A percentile compares a stretch with the other conserved stretches of the same genome.
Evolutionary conservation across 805 yeast species (phyloP).

Genomic region (Nakazawaea ernobii): DNA sequence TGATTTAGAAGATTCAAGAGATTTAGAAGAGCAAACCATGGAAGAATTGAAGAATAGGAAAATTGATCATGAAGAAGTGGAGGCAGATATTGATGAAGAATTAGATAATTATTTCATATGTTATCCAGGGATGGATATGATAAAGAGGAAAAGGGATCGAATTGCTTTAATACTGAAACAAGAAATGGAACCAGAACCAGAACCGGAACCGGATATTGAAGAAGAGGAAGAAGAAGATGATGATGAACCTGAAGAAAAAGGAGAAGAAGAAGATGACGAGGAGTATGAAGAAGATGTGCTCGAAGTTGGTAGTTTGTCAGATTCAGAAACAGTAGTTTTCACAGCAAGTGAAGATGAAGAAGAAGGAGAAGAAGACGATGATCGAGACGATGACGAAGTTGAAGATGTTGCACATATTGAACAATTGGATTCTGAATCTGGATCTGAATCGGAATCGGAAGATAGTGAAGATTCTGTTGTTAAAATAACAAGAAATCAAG

Average conservation of each 20-base stretch:
- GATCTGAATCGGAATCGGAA: neutral
- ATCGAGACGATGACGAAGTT: conserved; percentile 11
- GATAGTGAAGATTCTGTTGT: neutral
- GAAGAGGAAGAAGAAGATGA: conserved; percentile 15
- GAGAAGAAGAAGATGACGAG: conserved; percentile 3
- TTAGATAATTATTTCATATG: conserved; percentile 1
- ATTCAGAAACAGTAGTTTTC: neutral
- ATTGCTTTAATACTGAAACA: neutral
- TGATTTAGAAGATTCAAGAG: conserved; percentile 59
- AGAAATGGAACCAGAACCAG: neutral
- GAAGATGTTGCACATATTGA: conserved; percentile 18
- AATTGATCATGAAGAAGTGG: neutral
- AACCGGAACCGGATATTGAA: conserved; percentile 9
- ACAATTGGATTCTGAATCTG: conserved; percentile 12
- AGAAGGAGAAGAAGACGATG: conserved; percentile 36
- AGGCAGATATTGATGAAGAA: neutral
- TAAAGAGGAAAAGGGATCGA: conserved; percentile 14
- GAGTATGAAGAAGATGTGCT: conserved; percentile 10
- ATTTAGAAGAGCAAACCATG: conserved; percentile 50
- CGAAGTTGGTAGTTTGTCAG: conserved; percentile 11
- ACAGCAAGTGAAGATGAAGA: conserved; percentile 20
- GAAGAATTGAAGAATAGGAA: conserved; percentile 34
- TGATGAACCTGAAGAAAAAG: conserved; percentile 12
- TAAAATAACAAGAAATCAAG: conserved; percentile 12
- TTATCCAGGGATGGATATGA: conserved; percentile 15